Base-by-base conservation (phyloP, 2,329 filamentous ascomycete genomes). In the Cordyceps fumosorosea region DNA sequence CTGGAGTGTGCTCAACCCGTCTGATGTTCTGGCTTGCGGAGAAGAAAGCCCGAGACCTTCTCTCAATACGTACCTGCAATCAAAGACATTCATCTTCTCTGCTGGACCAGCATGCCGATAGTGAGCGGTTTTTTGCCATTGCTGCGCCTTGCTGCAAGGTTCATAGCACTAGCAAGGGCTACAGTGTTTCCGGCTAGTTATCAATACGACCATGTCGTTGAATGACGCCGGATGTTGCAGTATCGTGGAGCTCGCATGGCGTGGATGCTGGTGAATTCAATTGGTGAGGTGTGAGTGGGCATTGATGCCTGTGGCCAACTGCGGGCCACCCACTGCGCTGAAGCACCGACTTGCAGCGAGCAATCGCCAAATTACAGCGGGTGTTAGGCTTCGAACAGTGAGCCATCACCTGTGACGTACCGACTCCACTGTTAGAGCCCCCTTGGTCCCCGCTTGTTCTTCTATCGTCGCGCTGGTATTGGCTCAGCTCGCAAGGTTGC, bases 381-480 rank as follows among this genome's bases (percentile, higher is more conserved):
- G 3, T 37, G 34, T 37, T 26, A 2, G 10, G 24, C 24, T n/a
- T 26, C 47, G 26, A 20, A 20, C 54, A 56, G 54, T 11, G 8
- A 20, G 8, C 11, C n/a, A 14, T 42, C 26, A 16, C 40, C 54
- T 22, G 37, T 56, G 54, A 56, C 54, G 54, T 56, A 47, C 26
- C 12, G 26, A 8, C 40, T 45, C 54, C 54, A 47, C 26, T 11
- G 26, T n/a, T 11, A 14, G 22, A 24, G 18, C 40, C 54, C 26
- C 40, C 45, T 12, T 26, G 2, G 20, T 14, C 6, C 40, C 51
- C 34, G 40, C 51, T 18, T 24, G 20, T 24, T 5, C n/a, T 20
- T n/a, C 55, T 58, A 58, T 58, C 56, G 44, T 14, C 18, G 29
- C 29, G 44, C 44, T 58, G 12, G 44, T n/a, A 58, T 58, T 58